Percentiles rank a stretch among this genome's conserved stretches.
These are phyloP conservation scores for Colletotrichum liriopes DNA, from an alignment of 2,329 filamentous ascomycete species.

Conservation along the genomic window DNA sequence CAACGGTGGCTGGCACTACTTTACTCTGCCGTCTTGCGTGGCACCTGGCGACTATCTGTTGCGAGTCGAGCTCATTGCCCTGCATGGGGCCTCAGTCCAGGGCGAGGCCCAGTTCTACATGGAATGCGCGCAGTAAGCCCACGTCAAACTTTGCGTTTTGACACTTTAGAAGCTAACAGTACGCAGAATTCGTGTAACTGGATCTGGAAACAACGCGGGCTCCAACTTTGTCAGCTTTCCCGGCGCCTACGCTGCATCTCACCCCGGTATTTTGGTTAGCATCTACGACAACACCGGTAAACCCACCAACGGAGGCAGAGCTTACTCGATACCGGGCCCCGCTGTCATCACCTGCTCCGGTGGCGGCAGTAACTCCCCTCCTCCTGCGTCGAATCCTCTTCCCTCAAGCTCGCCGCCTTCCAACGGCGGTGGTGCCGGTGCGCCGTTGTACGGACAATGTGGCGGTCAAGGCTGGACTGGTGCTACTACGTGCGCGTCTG, in stretches of 20 bases:
- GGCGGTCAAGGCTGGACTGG: slow-evolving; percentile 48
- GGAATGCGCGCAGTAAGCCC: slow-evolving; percentile 45
- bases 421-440: slow-evolving; percentile 30
- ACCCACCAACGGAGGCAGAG: slow-evolving; percentile 48
- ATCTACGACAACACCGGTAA: slow-evolving; percentile 50
- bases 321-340: slow-evolving; percentile 56
- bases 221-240: slow-evolving; percentile 48
- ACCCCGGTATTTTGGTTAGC: slow-evolving; percentile 49
- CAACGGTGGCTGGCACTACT: slow-evolving; percentile 52
- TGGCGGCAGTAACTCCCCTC: slow-evolving; percentile 15
- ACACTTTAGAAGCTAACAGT: neutral
- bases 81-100: slow-evolving; percentile 54
- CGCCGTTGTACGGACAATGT: slow-evolving; percentile 47
- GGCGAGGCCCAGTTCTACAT: slow-evolving; percentile 48
- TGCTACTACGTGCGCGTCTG: slow-evolving; percentile 47
- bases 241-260: slow-evolving; percentile 46
- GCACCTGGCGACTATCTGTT: slow-evolving; percentile 60
- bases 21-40: slow-evolving; percentile 57
- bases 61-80: slow-evolving; percentile 59
- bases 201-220: slow-evolving; percentile 43
- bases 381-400: slow-evolving; percentile 10
- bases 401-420: slow-evolving; percentile 30
- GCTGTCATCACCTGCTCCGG: slow-evolving; percentile 32
- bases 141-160: neutral
- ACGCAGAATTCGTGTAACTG: slow-evolving; percentile 46